phyloP scores from a whole-genome alignment of 2,329 filamentous ascomycete genomes.

The Ceratocystiopsis sp. region DNA sequence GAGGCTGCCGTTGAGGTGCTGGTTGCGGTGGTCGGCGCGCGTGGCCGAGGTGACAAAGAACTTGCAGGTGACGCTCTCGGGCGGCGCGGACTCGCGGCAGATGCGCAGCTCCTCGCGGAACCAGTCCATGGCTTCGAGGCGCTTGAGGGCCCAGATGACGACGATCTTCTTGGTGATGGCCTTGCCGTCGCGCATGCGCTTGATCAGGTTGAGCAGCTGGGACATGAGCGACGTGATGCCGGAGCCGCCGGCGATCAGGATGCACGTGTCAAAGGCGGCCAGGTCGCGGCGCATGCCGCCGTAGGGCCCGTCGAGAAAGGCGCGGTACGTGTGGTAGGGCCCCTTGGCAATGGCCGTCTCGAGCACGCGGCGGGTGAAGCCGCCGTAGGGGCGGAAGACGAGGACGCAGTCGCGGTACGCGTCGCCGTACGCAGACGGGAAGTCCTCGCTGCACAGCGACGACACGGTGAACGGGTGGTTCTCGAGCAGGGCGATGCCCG shows the following conservation, averaged over 20 bases:
- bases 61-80: slow-evolving; percentile 78
- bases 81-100: slow-evolving; percentile 75
- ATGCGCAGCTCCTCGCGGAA: slow-evolving; percentile 90
- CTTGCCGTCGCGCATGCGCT: slow-evolving; percentile 87
- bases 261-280: slow-evolving; percentile 82
- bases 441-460: slow-evolving; percentile 82
- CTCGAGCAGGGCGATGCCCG: slow-evolving; percentile 74
- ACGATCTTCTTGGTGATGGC: slow-evolving; percentile 81
- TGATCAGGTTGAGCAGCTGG: slow-evolving; percentile 84
- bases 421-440: slow-evolving; percentile 80
- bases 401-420: slow-evolving; percentile 76
- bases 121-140: slow-evolving; percentile 90
- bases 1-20: slow-evolving; percentile 10
- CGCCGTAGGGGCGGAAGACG: slow-evolving; percentile 80
- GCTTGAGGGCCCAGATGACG: slow-evolving; percentile 86
- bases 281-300: slow-evolving; percentile 85
- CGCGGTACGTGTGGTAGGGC: slow-evolving; percentile 79
- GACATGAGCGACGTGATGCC: slow-evolving; percentile 89
- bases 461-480: slow-evolving; percentile 95
- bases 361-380: slow-evolving; percentile 77
- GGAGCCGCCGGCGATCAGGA: slow-evolving; percentile 84
- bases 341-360: slow-evolving; percentile 70
- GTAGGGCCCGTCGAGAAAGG: slow-evolving; percentile 87
- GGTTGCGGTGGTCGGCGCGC: slow-evolving; percentile 29
- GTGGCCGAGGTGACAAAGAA: slow-evolving; percentile 82